These are phyloP conservation scores for Rhodosporidiobolus sp. DNA, from an alignment of 768 basidiomycete genomes.

Conservation along the genomic window DNA sequence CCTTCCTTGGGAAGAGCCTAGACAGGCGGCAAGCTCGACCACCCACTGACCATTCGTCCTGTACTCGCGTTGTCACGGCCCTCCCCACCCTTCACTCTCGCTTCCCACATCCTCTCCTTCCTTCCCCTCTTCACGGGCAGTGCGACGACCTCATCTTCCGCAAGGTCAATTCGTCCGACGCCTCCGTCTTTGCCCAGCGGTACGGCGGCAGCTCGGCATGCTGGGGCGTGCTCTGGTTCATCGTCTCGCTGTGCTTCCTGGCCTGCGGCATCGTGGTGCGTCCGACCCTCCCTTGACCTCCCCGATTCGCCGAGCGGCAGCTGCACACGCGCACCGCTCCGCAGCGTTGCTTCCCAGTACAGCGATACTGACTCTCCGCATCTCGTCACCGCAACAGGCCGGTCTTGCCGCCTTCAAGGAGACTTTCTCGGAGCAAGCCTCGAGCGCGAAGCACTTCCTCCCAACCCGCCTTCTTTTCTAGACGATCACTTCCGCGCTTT, in stretches of 20 bases:
- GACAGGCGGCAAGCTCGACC: no score
- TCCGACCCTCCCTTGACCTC: no score
- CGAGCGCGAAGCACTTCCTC: conserved; percentile 22
- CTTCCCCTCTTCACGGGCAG: neutral
- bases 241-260: conserved; percentile 71
- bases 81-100: no score
- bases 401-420: conserved; percentile 41
- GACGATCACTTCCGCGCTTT: neutral
- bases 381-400: conserved; percentile 16
- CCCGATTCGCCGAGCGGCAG: no score
- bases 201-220: conserved; percentile 50
- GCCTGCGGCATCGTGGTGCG: conserved; percentile 72
- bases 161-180: conserved; percentile 75
- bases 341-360: no score
- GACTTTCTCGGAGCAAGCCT: conserved; percentile 21
- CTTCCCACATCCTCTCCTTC: no score
- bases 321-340: no score
- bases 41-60: no score
- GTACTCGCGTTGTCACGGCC: no score
- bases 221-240: conserved; percentile 67
- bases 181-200: conserved; percentile 74
- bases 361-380: neutral
- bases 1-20: no score
- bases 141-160: conserved; percentile 54
- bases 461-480: conserved; percentile 31